A percentile compares a stretch with the other conserved stretches of the same genome.
Conservation (phyloP, 2,329 filamentous ascomycete species). For the Triangularia setosa region DNA sequence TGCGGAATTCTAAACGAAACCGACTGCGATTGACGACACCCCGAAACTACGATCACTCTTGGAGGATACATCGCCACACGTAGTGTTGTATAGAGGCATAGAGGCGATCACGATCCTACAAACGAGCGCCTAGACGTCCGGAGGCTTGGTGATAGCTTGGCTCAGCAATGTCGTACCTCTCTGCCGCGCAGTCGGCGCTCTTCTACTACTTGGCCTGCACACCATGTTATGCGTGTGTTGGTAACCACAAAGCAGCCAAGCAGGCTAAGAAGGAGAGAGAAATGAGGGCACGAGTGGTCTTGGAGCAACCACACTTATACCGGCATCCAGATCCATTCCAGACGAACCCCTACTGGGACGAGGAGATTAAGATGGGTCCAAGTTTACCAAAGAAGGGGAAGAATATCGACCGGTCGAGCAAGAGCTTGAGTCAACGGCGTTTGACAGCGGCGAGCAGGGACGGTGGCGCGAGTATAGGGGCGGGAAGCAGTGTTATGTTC, state of each 20-base stretch:
- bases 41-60: neutral
- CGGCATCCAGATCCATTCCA: constrained; percentile 77
- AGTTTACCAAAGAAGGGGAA: constrained; percentile 61
- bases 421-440: constrained; percentile 56
- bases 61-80: neutral
- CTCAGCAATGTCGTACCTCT: constrained; percentile 48
- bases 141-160: constrained; percentile 3
- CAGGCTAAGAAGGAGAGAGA: constrained; percentile 65
- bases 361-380: constrained; percentile 82
- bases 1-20: neutral
- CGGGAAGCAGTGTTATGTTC: constrained; percentile 37
- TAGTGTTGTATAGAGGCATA: neutral
- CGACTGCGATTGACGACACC: neutral
- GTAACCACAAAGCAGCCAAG: constrained; percentile 66
- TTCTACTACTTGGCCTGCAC: constrained; percentile 77
- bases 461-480: constrained; percentile 34
- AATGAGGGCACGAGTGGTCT: constrained; percentile 61
- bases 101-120: neutral
- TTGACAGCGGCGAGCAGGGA: constrained; percentile 56
- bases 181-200: constrained; percentile 68
- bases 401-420: constrained; percentile 41
- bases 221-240: constrained; percentile 68
- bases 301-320: constrained; percentile 69
- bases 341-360: constrained; percentile 84
- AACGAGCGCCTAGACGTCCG: neutral